Percentiles rank a stretch among this genome's conserved stretches.
These are phyloP conservation scores for Colletotrichum sp. DNA, from an alignment of 2,329 filamentous ascomycete genomes.

Conservation along the genomic window DNA sequence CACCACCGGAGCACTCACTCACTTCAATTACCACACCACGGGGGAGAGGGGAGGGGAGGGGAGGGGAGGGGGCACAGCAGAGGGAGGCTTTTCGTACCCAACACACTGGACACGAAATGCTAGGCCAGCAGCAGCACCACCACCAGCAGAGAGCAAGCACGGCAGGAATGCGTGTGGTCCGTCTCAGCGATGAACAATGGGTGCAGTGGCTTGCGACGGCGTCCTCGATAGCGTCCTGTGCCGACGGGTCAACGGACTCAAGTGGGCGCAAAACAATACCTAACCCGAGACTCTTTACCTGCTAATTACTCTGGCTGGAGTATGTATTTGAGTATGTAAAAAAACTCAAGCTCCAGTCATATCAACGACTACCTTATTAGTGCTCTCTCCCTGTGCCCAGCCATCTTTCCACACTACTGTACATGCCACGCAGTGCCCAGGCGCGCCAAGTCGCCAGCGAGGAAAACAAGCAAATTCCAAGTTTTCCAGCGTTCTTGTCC, in stretches of 20 bases:
- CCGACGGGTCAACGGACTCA: neutral
- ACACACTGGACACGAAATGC: neutral
- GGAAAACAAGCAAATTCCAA: constrained; percentile 21
- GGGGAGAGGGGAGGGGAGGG: neutral
- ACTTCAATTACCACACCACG: neutral
- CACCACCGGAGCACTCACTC: neutral
- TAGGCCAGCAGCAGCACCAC: neutral
- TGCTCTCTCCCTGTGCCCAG: neutral
- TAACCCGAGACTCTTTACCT: neutral
- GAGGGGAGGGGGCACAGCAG: neutral
- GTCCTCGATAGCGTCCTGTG: neutral
- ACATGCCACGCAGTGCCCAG: constrained; percentile 11
- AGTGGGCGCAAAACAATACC: neutral
- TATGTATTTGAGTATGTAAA: neutral
- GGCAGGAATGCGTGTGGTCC: neutral
- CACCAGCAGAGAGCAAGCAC: neutral
- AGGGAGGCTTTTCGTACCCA: neutral
- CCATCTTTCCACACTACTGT: neutral
- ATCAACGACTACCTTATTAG: neutral
- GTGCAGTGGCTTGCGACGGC: neutral
- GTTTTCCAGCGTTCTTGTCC: constrained; percentile 19
- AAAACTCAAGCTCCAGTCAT: neutral
- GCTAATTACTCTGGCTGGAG: neutral
- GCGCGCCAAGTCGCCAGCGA: constrained; percentile 15
- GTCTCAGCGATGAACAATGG: neutral